These are phyloP conservation scores for Cercospora zeina DNA, from an alignment of 2,329 filamentous ascomycete genomes.

Conservation along the genomic window DNA sequence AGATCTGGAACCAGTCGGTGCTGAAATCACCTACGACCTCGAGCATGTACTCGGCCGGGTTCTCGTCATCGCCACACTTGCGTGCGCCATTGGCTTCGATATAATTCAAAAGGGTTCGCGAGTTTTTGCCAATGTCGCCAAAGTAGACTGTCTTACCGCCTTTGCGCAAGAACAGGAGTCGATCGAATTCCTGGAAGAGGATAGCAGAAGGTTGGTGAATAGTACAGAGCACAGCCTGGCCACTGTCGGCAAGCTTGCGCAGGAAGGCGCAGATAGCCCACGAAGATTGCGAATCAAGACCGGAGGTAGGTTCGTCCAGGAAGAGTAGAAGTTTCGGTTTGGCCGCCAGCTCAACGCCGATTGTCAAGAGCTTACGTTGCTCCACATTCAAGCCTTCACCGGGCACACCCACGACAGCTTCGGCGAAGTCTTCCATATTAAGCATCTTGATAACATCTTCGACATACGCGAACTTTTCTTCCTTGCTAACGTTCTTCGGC, in stretches of 20 bases:
- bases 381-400: constrained; percentile 63
- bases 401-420: constrained; percentile 61
- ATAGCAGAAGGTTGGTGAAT: constrained; percentile 51
- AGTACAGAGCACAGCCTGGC: constrained; percentile 51
- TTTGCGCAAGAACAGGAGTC: constrained; percentile 47
- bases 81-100: constrained; percentile 66
- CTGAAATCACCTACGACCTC: constrained; percentile 46
- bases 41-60: constrained; percentile 78
- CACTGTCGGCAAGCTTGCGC: constrained; percentile 57
- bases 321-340: constrained; percentile 62
- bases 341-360: constrained; percentile 50
- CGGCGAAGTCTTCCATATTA: constrained; percentile 66
- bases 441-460: constrained; percentile 67
- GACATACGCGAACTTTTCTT: constrained; percentile 63
- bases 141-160: constrained; percentile 52
- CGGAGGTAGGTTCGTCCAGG: constrained; percentile 60
- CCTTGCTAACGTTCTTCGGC: constrained; percentile 53
- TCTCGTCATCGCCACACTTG: constrained; percentile 58
- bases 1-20: constrained; percentile 47
- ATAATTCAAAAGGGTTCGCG: constrained; percentile 46
- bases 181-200: constrained; percentile 50
- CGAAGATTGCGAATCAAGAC: constrained; percentile 63
- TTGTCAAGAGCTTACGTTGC: constrained; percentile 63
- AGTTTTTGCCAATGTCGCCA: constrained; percentile 50
- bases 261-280: constrained; percentile 65